phyloP scores from a whole-genome alignment of 306 rosid species.

The Potentilla sterilis region DNA sequence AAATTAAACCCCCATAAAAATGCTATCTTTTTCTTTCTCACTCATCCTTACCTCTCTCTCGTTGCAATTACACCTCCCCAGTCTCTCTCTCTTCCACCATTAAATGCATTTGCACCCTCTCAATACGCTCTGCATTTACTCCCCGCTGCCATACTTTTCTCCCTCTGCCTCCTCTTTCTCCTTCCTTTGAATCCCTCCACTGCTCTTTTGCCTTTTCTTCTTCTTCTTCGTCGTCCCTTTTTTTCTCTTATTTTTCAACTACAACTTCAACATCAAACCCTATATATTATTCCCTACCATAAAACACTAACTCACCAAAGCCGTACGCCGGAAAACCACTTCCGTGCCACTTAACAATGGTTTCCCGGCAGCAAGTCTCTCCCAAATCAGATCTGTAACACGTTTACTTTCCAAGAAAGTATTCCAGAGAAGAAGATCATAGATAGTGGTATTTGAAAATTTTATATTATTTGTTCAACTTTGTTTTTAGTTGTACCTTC shows the following conservation, averaged over 20 bases:
- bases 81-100: slow-evolving; percentile 56
- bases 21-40: slow-evolving; percentile 21
- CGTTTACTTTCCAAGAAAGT: not conserved
- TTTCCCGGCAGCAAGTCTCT: not conserved
- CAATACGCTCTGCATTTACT: slow-evolving; percentile 96
- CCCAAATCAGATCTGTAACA: slow-evolving; percentile 40
- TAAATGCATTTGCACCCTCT: slow-evolving; percentile 99
- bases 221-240: slow-evolving; percentile 18
- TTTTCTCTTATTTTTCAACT: slow-evolving; percentile 1
- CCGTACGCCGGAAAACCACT: slow-evolving; percentile 20
- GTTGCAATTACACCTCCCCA: slow-evolving; percentile 25
- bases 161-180: slow-evolving; percentile 41
- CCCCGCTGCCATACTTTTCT: slow-evolving; percentile 57
- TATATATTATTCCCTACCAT: slow-evolving; percentile 4
- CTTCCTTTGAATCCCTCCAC: slow-evolving; percentile 28
- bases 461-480: not conserved
- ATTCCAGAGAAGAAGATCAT: not conserved
- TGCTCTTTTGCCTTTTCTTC: slow-evolving; percentile 11
- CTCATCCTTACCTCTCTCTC: slow-evolving; percentile 24
- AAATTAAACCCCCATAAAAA: slow-evolving; percentile 26
- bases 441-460: not conserved
- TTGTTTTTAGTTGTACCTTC: not conserved
- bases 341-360: slow-evolving; percentile 16
- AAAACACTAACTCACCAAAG: slow-evolving; percentile 2
- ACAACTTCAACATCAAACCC: slow-evolving; percentile 18